Evolutionary conservation across 257 asterid genomes (phyloP), one percentile per base, ranked within the genome.

Genomic region (Eucommia ulmoides): DNA sequence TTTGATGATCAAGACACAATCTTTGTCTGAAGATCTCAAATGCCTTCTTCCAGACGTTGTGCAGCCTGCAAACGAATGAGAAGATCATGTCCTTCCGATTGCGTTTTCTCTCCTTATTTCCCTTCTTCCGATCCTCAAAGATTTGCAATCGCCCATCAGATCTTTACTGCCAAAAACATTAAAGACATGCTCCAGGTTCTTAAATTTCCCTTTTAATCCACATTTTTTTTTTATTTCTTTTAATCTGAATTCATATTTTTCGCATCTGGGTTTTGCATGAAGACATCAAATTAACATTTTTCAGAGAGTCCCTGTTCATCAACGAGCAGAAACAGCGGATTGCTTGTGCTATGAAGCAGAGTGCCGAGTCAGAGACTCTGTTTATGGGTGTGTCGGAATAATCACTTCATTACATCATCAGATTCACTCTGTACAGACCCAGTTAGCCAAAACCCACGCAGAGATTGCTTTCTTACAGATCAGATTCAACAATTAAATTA

Each of bases 41-140:
- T 75, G 80, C 58, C 52, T 59, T 72, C 84, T 2, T 54, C 63
- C 16, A n/a, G n/a, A n/a, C 81, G 94, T 2, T 86, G 94, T 52
- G 96, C 94, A 12, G 96, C 75, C 6, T 86, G 96, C 79, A 81
- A 72, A 61, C 81, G 78, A 55, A 57, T 81, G 65, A 73, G 88
- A 55, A 74, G 85, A 48, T 71, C 74, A 52, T 84, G 88, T 51
- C 75, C 82, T 44, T 65, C 93, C 3, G 78, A 74, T 41, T 81
- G 94, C 65, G 72, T 84, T 53, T 72, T 84, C 54, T 53, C 93
- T 8, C 83, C 88, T 22, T 78, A 75, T 38, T 86, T 86, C 24
- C 96, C 96, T 20, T 55, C 93, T 29, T 62, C 56, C 11, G 71
- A 86, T 50, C 83, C 88, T 14, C 71, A 59, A 20, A 69, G 82